Evolutionary conservation across 1,284 basidiomycete species (phyloP).

Genomic region (Apiotrichum porosum): DNA sequence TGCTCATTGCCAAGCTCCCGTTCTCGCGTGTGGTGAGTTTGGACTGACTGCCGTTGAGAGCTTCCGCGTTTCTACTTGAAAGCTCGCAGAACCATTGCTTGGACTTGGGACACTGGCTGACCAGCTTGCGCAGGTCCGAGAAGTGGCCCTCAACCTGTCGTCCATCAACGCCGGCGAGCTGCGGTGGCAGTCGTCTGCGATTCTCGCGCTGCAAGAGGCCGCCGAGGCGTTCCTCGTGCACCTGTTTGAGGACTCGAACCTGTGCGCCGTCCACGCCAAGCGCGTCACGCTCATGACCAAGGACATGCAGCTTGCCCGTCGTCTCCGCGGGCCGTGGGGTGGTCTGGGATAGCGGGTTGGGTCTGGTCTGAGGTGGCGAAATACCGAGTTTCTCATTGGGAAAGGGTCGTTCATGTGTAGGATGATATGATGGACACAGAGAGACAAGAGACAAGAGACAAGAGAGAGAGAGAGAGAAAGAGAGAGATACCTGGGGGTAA

Average conservation of each 20-base stretch:
- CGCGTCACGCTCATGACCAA: constrained; percentile 97
- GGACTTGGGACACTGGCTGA: neutral
- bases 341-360: constrained; percentile 26
- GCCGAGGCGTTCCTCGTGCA: constrained; percentile 91
- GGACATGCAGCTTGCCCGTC: constrained; percentile 91
- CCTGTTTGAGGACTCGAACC: constrained; percentile 91
- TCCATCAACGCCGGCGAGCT: constrained; percentile 66
- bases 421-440: too few relatives aligned
- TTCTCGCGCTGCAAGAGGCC: constrained; percentile 87
- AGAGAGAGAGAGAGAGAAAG: neutral
- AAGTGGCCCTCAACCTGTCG: constrained; percentile 81
- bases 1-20: constrained; percentile 78
- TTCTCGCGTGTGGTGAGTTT: constrained; percentile 80
- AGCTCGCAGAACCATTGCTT: neutral
- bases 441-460: neutral
- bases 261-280: constrained; percentile 96
- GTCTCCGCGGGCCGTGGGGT: constrained; percentile 83
- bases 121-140: constrained; percentile 66
- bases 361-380: too few relatives aligned
- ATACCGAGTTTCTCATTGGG: too few relatives aligned
- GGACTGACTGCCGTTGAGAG: too few relatives aligned
- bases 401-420: too few relatives aligned
- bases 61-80: too few relatives aligned
- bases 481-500: too few relatives aligned
- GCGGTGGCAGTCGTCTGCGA: constrained; percentile 86